Evolutionary conservation across 2,329 filamentous ascomycete species (phyloP).

Genomic region (Emergomyces africanus): DNA sequence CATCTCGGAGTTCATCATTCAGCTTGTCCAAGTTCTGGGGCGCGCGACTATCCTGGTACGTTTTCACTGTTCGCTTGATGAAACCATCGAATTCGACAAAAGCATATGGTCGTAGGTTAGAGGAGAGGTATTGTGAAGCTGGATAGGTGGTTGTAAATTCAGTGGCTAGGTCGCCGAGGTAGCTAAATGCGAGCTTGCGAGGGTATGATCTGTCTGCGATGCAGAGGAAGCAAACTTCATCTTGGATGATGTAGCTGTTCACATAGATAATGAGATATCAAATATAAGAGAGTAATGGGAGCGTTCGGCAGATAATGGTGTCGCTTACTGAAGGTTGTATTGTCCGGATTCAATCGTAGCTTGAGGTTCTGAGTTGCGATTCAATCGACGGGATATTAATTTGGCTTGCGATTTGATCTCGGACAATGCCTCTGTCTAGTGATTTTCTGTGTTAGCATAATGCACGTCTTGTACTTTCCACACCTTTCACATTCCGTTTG

Average conservation of each 20-base stretch:
- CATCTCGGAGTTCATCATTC: constrained; percentile 93
- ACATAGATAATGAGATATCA: constrained; percentile 10
- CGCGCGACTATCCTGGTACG: constrained; percentile 85
- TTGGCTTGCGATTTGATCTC: constrained; percentile 89
- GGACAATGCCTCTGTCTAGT: constrained; percentile 44
- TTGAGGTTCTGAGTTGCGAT: constrained; percentile 77
- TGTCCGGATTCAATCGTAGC: constrained; percentile 78
- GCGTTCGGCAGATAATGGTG: not conserved
- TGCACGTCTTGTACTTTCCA: not conserved
- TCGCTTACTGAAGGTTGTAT: constrained; percentile 70
- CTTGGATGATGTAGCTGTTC: constrained; percentile 66
- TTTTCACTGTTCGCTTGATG: constrained; percentile 82
- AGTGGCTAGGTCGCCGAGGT: constrained; percentile 79
- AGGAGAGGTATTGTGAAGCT: constrained; percentile 56
- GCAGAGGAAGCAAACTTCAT: constrained; percentile 78
- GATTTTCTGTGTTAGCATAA: not conserved
- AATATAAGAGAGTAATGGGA: not conserved
- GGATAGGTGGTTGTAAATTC: constrained; percentile 87
- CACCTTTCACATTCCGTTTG: not conserved
- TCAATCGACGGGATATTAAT: constrained; percentile 76
- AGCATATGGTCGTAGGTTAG: constrained; percentile 74
- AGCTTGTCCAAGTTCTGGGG: constrained; percentile 87
- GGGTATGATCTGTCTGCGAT: constrained; percentile 91
- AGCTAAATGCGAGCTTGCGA: constrained; percentile 96
- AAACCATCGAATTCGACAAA: constrained; percentile 98